These are phyloP conservation scores for Diplocarpon mali DNA, from an alignment of 2,329 filamentous ascomycete genomes.

Conservation along the genomic window DNA sequence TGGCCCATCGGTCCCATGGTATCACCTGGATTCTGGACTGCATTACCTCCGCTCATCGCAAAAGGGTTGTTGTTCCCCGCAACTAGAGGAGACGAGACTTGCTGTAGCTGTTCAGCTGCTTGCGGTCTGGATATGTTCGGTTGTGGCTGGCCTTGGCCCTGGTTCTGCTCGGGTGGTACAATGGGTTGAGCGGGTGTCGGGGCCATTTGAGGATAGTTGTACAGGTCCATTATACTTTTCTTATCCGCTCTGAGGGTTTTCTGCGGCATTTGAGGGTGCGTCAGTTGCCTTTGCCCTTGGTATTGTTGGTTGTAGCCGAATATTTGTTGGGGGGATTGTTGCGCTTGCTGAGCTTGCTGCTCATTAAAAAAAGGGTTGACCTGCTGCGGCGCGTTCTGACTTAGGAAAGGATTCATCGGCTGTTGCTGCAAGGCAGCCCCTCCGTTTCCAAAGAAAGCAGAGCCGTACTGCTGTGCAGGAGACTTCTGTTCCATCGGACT, in stretches of 20 bases:
- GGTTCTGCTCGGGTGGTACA: slow-evolving; percentile 11
- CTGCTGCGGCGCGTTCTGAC: slow-evolving; percentile 12
- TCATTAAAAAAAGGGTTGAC: slow-evolving; percentile 7
- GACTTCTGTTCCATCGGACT: slow-evolving; percentile 20
- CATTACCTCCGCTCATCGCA: slow-evolving; percentile 13
- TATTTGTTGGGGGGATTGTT: slow-evolving; percentile 1
- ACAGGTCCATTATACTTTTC: slow-evolving; percentile 65
- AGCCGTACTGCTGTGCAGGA: slow-evolving; percentile 29
- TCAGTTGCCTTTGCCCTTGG: slow-evolving; percentile 28
- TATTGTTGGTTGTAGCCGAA: slow-evolving; percentile 23
- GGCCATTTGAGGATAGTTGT: slow-evolving; percentile 37
- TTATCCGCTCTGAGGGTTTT: slow-evolving; percentile 50
- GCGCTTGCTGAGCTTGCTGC: slow-evolving; percentile 1
- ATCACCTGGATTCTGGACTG: slow-evolving; percentile 19
- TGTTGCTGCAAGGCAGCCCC: slow-evolving; percentile 14
- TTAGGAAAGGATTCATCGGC: slow-evolving; percentile 20
- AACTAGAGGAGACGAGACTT: slow-evolving; percentile 7
- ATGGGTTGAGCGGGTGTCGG: slow-evolving; percentile 16
- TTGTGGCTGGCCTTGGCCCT: slow-evolving; percentile 13
- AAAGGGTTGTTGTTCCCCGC: slow-evolving; percentile 27
- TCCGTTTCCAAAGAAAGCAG: slow-evolving; percentile 11
- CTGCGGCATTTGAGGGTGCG: slow-evolving; percentile 30
- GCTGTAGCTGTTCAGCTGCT: slow-evolving; percentile 10
- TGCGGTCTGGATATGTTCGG: neutral
- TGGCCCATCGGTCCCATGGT: slow-evolving; percentile 17